Percentiles rank a stretch among this genome's conserved stretches.
Evolutionary conservation across 805 yeast genomes (phyloP).

Genomic region (Pichia rugopelliculosa): DNA sequence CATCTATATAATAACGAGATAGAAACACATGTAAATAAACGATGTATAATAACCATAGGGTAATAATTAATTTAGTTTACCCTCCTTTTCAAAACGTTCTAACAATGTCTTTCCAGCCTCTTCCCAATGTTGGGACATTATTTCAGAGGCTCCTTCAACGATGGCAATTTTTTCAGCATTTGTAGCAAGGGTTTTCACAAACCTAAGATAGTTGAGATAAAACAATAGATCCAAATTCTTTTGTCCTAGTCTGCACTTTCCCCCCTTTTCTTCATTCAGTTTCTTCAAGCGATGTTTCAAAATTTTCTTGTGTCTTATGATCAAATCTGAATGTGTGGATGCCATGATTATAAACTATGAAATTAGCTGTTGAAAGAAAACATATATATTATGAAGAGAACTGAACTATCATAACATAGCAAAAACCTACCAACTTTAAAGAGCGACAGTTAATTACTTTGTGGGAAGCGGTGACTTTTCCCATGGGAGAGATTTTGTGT

Average conservation of each 20-base stretch:
- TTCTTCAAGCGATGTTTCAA: conserved; percentile 6
- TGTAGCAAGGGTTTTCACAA: conserved; percentile 33
- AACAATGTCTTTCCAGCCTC: conserved; percentile 22
- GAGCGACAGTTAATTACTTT: no score
- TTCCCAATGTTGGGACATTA: conserved; percentile 36
- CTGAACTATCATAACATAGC: no score
- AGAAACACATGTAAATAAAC: background rate
- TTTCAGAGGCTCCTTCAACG: conserved; percentile 35
- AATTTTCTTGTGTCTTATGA: conserved; percentile 10
- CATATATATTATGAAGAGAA: no score
- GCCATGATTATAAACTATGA: conserved; percentile 12
- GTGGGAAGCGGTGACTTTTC: no score
- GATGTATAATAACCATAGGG: background rate
- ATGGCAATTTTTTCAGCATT: conserved; percentile 34
- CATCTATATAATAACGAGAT: conserved; percentile 4
- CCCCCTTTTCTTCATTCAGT: conserved; percentile 1
- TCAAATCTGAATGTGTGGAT: conserved; percentile 9
- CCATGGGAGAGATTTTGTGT: no score
- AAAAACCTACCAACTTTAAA: no score
- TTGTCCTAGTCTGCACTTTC: conserved; percentile 11
- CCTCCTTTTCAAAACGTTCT: conserved; percentile 6
- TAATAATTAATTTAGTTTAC: background rate
- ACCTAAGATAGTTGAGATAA: conserved; percentile 41
- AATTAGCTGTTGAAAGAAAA: no score
- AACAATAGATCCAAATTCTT: conserved; percentile 28